Evolutionary conservation across 2,329 filamentous ascomycete species (phyloP).

Genomic region (Ophiostoma australiae): DNA sequence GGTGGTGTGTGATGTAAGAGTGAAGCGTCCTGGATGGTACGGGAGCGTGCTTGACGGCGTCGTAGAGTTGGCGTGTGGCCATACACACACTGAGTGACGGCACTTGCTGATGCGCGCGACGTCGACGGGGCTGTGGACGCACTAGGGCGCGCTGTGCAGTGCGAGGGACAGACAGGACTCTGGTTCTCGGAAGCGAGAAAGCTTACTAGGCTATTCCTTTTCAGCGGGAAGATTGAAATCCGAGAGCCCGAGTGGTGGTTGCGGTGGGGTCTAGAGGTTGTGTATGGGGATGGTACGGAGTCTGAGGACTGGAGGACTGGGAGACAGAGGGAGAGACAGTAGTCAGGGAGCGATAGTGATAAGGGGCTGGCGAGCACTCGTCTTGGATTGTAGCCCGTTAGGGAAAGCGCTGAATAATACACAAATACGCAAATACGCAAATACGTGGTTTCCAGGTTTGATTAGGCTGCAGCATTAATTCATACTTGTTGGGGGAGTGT

Average conservation of each 20-base stretch:
- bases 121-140: constrained; percentile 10
- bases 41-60: not conserved
- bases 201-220: not conserved
- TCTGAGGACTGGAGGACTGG: not conserved
- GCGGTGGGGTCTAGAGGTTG: not conserved
- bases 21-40: not conserved
- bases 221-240: constrained; percentile 18
- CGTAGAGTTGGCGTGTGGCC: not conserved
- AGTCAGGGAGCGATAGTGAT: not conserved
- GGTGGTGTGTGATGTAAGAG: not conserved
- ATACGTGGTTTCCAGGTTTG: not conserved
- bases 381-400: not conserved
- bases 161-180: not conserved
- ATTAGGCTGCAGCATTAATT: constrained; percentile 1
- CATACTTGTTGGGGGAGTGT: not conserved
- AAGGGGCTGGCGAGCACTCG: not conserved
- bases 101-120: constrained; percentile 5
- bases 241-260: constrained; percentile 22
- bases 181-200: constrained; percentile 13
- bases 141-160: not conserved
- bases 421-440: not conserved
- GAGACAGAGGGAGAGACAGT: not conserved
- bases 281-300: not conserved
- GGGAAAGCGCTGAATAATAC: constrained; percentile 1
- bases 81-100: not conserved